These are phyloP conservation scores for Dittrichia graveolens DNA, from an alignment of 129 eudicot species.

Conservation along the genomic window DNA sequence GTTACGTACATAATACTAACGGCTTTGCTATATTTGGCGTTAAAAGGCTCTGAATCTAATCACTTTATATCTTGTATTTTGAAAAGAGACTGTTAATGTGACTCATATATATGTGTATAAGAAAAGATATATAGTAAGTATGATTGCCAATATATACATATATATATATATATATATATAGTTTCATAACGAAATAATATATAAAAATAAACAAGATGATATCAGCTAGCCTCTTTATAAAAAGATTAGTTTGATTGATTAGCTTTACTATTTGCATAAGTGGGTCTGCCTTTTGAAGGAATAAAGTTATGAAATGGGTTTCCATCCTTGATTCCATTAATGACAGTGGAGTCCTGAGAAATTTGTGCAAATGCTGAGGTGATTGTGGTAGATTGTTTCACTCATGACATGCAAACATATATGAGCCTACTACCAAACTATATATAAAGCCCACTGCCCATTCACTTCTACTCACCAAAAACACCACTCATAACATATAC, in stretches of 20 bases:
- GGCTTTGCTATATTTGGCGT: not conserved
- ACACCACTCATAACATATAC: not conserved
- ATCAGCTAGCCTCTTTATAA: conserved; percentile 30
- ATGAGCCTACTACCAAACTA: conserved; percentile 21
- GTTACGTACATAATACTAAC: not conserved
- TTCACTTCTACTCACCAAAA: conserved; percentile 32
- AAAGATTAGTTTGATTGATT: conserved; percentile 36
- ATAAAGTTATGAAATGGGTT: conserved; percentile 45
- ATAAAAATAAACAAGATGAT: conserved; percentile 34
- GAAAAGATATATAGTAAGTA: not conserved
- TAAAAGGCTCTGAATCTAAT: not conserved
- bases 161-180: not conserved
- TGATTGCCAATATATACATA: conserved; percentile 19
- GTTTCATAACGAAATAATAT: not conserved
- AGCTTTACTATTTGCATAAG: conserved; percentile 36
- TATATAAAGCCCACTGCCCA: conserved; percentile 31
- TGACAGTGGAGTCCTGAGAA: conserved; percentile 36
- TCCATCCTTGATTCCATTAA: conserved; percentile 49
- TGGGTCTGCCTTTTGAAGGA: conserved; percentile 34
- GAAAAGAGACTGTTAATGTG: not conserved
- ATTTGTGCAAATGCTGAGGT: conserved; percentile 26
- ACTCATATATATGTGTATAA: not conserved
- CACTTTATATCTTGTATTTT: not conserved
- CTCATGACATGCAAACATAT: conserved; percentile 28
- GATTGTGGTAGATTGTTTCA: conserved; percentile 21